A percentile compares a stretch with the other conserved stretches of the same genome.
Evolutionary conservation across 208 protist genomes (phyloP).

Genomic region (Acanthamoeba lenticulata): DNA sequence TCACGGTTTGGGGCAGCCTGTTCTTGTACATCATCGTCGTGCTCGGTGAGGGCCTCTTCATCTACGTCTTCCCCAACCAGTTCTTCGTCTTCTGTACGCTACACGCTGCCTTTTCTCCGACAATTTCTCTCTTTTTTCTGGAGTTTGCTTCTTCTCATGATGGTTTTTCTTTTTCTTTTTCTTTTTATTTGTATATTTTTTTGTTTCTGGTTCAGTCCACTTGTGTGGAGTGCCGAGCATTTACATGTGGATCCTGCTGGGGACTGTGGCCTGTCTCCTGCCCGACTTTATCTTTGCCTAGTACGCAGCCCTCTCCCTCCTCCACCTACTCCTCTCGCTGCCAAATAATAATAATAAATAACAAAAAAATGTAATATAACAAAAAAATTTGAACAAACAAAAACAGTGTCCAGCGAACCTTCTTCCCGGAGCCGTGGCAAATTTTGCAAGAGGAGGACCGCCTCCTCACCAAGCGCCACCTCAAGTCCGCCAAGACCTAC

Average conservation of each 20-base stretch:
- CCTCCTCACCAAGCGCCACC: not conserved
- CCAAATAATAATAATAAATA: not conserved
- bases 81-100: slow-evolving; percentile 40
- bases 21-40: slow-evolving; percentile 1
- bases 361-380: not conserved
- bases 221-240: not conserved
- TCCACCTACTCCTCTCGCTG: not conserved
- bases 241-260: slow-evolving; percentile 7
- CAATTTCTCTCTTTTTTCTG: not conserved
- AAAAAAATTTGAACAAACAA: not conserved
- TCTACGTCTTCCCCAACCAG: slow-evolving; percentile 27
- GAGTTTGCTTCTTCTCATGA: not conserved
- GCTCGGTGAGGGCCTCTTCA: not conserved
- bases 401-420: slow-evolving; percentile 1
- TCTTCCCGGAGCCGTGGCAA: slow-evolving; percentile 34
- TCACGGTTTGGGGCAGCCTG: slow-evolving; percentile 28
- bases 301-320: not conserved
- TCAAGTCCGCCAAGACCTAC: slow-evolving; percentile 3
- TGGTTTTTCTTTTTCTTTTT: not conserved
- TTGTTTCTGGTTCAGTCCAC: slow-evolving; percentile 15
- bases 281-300: slow-evolving; percentile 18
- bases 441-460: slow-evolving; percentile 37
- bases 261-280: slow-evolving; percentile 11
- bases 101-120: not conserved
- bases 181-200: not conserved